These are phyloP conservation scores for Croton laevigatus DNA, from an alignment of 441 rosid genomes.

Conservation along the genomic window DNA sequence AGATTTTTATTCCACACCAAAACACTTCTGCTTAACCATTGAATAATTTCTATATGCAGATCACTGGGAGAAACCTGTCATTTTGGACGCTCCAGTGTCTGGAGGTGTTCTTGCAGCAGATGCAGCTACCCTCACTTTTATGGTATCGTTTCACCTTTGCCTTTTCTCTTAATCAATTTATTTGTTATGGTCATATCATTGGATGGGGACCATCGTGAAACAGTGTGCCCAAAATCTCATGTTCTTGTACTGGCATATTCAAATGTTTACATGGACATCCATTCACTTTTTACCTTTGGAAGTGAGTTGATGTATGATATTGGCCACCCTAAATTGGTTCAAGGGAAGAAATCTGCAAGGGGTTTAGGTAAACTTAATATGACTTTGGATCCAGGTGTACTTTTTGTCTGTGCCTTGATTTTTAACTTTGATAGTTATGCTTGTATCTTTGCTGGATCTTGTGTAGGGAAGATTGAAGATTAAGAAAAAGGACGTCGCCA, in stretches of 20 bases:
- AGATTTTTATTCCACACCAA: neutral
- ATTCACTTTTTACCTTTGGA: neutral
- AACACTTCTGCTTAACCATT: neutral
- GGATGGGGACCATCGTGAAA: neutral
- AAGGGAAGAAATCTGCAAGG: neutral
- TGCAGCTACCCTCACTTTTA: slow-evolving; percentile 74
- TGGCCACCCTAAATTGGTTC: neutral
- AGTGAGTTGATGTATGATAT: neutral
- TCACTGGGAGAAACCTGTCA: slow-evolving; percentile 58
- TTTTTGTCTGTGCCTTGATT: neutral
- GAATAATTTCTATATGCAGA: slow-evolving; percentile 31
- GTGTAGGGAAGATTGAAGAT: neutral
- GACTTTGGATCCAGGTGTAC: neutral
- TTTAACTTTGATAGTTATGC: neutral
- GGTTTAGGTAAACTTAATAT: neutral
- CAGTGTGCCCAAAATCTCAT: neutral
- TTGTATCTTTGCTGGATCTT: neutral
- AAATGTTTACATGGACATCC: neutral
- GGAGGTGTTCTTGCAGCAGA: slow-evolving; percentile 95
- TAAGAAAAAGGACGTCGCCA: neutral
- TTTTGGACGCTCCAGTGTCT: slow-evolving; percentile 97
- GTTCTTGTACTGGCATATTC: neutral
- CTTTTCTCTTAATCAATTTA: neutral
- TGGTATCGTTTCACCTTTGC: slow-evolving; percentile 44
- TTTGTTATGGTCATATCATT: neutral